These are phyloP conservation scores for Kwoniella botswanensis DNA, from an alignment of 768 basidiomycete genomes.

Conservation along the genomic window DNA sequence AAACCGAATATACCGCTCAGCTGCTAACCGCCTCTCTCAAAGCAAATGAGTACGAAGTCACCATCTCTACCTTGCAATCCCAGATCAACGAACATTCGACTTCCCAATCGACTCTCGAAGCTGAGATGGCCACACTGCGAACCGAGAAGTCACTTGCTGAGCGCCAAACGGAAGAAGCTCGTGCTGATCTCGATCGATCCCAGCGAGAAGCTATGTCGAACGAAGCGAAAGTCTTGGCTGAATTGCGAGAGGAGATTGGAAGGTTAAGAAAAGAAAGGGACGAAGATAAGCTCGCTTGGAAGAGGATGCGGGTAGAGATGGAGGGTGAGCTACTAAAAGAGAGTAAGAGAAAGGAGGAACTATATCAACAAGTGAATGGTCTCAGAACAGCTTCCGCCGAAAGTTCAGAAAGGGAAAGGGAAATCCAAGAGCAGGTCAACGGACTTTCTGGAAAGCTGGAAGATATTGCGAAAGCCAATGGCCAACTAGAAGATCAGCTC, in stretches of 20 bases:
- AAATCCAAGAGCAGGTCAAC: slow-evolving; percentile 12
- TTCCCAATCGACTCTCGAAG: neutral
- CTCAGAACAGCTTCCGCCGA: neutral
- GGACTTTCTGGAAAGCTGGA: slow-evolving; percentile 18
- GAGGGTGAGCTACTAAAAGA: neutral
- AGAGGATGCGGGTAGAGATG: slow-evolving; percentile 3
- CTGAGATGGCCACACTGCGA: neutral
- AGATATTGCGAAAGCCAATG: slow-evolving; percentile 22
- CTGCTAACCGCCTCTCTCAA: neutral
- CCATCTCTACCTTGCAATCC: slow-evolving; percentile 3
- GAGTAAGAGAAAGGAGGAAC: slow-evolving; percentile 1
- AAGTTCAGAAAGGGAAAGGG: slow-evolving; percentile 2
- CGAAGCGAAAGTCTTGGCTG: slow-evolving; percentile 28
- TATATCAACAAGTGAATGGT: neutral
- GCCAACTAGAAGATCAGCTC: slow-evolving; percentile 4
- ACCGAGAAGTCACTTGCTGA: slow-evolving; percentile 3
- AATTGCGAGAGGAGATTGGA: slow-evolving; percentile 32
- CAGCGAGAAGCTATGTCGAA: slow-evolving; percentile 32
- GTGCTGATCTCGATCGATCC: slow-evolving; percentile 28
- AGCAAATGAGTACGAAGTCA: neutral
- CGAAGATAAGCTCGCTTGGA: slow-evolving; percentile 18
- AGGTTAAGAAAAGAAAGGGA: slow-evolving; percentile 21
- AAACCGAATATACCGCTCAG: neutral
- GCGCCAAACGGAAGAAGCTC: slow-evolving; percentile 22
- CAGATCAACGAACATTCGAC: slow-evolving; percentile 8